Percentiles rank a stretch among this genome's conserved stretches.
Evolutionary conservation across 2,329 filamentous ascomycete genomes (phyloP).

Genomic region (Trichophyton equinum): DNA sequence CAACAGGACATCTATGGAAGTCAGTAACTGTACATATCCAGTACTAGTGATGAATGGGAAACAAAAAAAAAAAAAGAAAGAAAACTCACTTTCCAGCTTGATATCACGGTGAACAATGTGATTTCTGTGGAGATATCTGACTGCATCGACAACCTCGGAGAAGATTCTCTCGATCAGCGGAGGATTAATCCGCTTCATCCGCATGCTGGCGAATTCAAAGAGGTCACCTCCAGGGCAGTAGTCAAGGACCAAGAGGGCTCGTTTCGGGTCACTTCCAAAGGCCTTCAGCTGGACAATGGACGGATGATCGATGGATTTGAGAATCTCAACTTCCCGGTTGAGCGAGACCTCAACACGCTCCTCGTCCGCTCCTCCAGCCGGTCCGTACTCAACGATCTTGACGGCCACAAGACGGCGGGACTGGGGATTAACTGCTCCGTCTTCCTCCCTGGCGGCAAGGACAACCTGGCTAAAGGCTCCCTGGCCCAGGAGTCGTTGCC

Average conservation of each 20-base stretch:
- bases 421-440: constrained; percentile 31
- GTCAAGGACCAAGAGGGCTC: constrained; percentile 73
- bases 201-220: constrained; percentile 75
- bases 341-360: constrained; percentile 86
- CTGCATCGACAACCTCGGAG: constrained; percentile 72
- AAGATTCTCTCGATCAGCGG: constrained; percentile 63
- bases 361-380: constrained; percentile 83
- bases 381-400: constrained; percentile 91
- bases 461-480: constrained; percentile 94
- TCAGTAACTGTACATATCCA: background rate
- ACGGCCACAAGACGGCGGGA: constrained; percentile 66
- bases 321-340: constrained; percentile 88
- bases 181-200: constrained; percentile 47
- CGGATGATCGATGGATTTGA: constrained; percentile 77
- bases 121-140: constrained; percentile 70
- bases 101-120: constrained; percentile 93
- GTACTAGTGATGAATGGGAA: background rate
- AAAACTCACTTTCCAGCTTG: constrained; percentile 81
- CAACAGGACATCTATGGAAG: constrained; percentile 65
- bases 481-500: constrained; percentile 69
- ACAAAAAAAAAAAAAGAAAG: background rate
- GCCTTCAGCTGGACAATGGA: constrained; percentile 84
- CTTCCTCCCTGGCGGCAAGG: constrained; percentile 68
- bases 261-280: constrained; percentile 69
- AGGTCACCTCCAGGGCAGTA: constrained; percentile 92